Evolutionary conservation across 805 yeast species (phyloP).

Genomic region (Saturnispora saitoi): DNA sequence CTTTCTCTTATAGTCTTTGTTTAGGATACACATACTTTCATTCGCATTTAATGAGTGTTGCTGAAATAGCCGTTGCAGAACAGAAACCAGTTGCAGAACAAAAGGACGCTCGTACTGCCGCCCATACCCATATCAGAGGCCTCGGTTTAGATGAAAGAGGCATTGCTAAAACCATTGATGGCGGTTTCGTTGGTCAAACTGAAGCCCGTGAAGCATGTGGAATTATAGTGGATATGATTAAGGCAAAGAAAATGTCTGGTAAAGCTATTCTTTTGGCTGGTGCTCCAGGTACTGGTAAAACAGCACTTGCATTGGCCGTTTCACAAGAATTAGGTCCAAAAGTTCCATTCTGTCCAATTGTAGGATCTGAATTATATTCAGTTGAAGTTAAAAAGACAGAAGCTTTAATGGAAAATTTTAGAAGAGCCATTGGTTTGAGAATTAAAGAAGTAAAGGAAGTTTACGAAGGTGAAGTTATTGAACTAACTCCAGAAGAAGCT

Average conservation of each 20-base stretch:
- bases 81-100: conserved; percentile 10
- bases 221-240: conserved; percentile 83
- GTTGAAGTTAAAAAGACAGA: conserved; percentile 92
- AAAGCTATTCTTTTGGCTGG: conserved; percentile 94
- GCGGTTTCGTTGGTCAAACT: conserved; percentile 97
- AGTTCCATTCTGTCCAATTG: conserved; percentile 92
- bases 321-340: conserved; percentile 63
- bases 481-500: conserved; percentile 71
- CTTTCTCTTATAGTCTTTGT: background rate
- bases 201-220: conserved; percentile 94
- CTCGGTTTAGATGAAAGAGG: conserved; percentile 91
- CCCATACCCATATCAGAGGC: conserved; percentile 97
- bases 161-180: conserved; percentile 69
- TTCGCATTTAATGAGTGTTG: background rate
- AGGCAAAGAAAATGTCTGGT: conserved; percentile 92
- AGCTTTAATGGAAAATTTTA: conserved; percentile 90
- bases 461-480: conserved; percentile 98
- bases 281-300: conserved; percentile 97
- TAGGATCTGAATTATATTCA: conserved; percentile 89
- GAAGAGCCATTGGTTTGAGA: conserved; percentile 90
- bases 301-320: conserved; percentile 95
- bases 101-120: conserved; percentile 44
- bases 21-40: background rate
- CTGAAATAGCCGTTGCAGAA: background rate
- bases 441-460: conserved; percentile 96